Base-by-base conservation (phyloP, 1,284 basidiomycete genomes). In the Cutaneotrichosporon sp. region DNA sequence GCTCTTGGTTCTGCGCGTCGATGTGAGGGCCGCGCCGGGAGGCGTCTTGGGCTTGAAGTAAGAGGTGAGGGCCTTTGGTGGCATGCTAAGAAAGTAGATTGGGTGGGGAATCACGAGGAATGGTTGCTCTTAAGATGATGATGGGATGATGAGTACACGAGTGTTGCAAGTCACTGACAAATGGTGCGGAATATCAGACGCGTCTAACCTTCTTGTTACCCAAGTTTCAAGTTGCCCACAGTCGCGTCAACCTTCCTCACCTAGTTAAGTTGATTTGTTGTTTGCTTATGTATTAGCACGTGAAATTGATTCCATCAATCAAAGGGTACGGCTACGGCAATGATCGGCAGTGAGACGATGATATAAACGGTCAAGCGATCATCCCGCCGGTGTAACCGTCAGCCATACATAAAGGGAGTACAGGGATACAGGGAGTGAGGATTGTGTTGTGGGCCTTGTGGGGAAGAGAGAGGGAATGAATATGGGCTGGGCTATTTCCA, bases 31-130 rank as follows among this genome's bases (percentile, higher is more conserved):
- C 14, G 62, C 16, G 26, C 36, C 40, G 2, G 38, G 21, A 2
- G 61, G 60, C 1, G 42, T 18, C 42, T 18, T n/a, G 3, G 67
- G 67, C 58, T 64, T 69, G 65, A 69, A 69, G 56, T 69, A 69
- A 2, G 55, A 16, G 18, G 65, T 55, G 50, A 69, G 64, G 21
- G 62, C 60, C 38, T 65, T 65, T 18, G 61, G 58, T 5, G 67
- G 63, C 67, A 69, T 69, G 50, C 32, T 14, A 30, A 18, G 9
- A 18, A 32, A 13, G 31, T 52, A 30, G 22, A 18, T 50, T 50
- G 47, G 49, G 16, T 30, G 49, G 16, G 49, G 49, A 51, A 51
- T 4, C 26, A 14, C 9, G 49, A 30, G 22, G 49, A 10, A 51
- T 14, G 26, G 21, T 18, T 18, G 42, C 18, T 8, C 18, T 18